phyloP scores from a whole-genome alignment of 2,329 filamentous ascomycete genomes.

The Phialophora chinensis region DNA sequence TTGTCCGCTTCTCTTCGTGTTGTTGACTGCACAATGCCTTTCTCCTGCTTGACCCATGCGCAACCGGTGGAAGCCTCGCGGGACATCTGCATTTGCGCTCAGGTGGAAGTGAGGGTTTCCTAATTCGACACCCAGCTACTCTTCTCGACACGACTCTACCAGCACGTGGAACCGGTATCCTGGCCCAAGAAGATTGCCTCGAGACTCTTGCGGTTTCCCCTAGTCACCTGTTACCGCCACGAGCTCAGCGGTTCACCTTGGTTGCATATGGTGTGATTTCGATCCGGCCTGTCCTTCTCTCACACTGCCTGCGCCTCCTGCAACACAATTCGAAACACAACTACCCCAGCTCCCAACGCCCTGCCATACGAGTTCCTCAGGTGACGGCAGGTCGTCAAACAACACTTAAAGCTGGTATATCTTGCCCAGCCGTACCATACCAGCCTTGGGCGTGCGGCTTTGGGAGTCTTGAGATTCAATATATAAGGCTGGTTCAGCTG shows the following conservation, averaged over 20 bases:
- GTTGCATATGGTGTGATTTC: conserved; percentile 34
- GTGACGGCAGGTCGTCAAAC: conserved; percentile 25
- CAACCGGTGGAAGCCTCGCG: conserved; percentile 4
- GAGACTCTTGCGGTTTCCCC: conserved; percentile 19
- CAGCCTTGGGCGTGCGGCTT: background rate
- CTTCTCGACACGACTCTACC: background rate
- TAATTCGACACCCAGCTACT: background rate
- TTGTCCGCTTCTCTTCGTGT: conserved; percentile 24
- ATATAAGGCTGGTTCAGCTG: conserved; percentile 2
- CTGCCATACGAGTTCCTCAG: conserved; percentile 21
- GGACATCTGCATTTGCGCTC: background rate
- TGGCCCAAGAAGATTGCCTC: conserved; percentile 15
- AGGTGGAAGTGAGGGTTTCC: background rate
- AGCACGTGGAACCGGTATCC: background rate
- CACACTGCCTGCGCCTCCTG: conserved; percentile 28
- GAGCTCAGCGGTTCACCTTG: conserved; percentile 15
- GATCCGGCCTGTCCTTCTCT: conserved; percentile 29
- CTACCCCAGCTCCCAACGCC: conserved; percentile 26
- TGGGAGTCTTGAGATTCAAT: background rate
- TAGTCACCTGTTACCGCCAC: conserved; percentile 3
- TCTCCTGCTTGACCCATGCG: conserved; percentile 1
- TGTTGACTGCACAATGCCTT: conserved; percentile 17
- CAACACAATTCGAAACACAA: conserved; percentile 29
- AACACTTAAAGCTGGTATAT: background rate
- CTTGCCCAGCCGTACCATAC: conserved; percentile 5